These are phyloP conservation scores for Aspergillus arachidicola DNA, from an alignment of 2,329 filamentous ascomycete species.

Conservation along the genomic window DNA sequence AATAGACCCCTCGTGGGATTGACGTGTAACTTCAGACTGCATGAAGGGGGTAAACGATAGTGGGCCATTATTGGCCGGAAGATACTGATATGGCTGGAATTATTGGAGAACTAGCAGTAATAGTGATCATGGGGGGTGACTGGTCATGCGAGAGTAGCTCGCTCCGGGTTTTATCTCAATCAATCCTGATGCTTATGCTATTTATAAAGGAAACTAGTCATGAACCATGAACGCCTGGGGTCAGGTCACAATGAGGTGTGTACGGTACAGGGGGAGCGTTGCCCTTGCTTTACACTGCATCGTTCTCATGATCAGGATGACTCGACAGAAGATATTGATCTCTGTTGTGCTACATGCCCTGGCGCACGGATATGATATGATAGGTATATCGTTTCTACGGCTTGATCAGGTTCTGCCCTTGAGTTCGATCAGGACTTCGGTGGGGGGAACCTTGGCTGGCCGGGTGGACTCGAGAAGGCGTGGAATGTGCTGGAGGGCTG, in stretches of 20 bases:
- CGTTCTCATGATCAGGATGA: background rate
- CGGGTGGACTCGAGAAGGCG: background rate
- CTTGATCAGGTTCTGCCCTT: background rate
- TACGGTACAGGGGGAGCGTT: background rate
- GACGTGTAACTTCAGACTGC: conserved; percentile 1
- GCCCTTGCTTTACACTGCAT: background rate
- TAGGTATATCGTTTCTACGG: background rate
- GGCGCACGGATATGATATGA: background rate
- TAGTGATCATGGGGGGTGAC: background rate
- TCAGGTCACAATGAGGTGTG: background rate
- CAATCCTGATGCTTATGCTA: background rate
- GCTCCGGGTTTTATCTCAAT: background rate
- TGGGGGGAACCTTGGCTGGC: background rate
- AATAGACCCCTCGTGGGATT: conserved; percentile 1
- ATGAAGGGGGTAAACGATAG: background rate
- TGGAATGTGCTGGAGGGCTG: background rate
- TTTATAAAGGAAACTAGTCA: conserved; percentile 6
- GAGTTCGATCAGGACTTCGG: background rate
- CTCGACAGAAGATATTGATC: background rate
- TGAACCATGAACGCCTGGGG: conserved; percentile 6
- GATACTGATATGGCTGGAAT: conserved; percentile 1
- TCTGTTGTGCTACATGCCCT: background rate
- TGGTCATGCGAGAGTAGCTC: background rate
- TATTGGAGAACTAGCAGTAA: conserved; percentile 2
- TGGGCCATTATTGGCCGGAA: background rate